A percentile compares a stretch with the other conserved stretches of the same genome.
Evolutionary conservation across 2,329 filamentous ascomycete genomes (phyloP).

Genomic region (Claviceps purpurea): DNA sequence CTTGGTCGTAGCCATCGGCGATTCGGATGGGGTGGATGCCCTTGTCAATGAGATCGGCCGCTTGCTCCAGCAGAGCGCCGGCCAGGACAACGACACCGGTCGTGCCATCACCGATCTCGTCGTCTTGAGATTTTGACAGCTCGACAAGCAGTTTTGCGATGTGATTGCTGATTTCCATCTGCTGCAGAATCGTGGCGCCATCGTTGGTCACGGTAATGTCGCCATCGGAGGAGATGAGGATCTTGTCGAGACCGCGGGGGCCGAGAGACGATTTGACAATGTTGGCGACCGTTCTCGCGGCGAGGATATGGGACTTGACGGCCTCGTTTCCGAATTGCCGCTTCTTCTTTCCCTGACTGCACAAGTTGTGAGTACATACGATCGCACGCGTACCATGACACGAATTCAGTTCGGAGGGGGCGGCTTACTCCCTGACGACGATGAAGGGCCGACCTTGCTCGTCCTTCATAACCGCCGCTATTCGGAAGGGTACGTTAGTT

Average conservation of each 20-base stretch:
- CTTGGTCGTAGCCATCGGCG: constrained; percentile 94
- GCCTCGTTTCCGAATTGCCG: constrained; percentile 92
- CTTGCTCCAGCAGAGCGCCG: constrained; percentile 88
- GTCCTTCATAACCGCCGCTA: constrained; percentile 77
- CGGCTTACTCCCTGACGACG: constrained; percentile 76
- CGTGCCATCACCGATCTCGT: constrained; percentile 96
- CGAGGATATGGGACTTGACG: constrained; percentile 95
- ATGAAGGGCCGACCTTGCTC: constrained; percentile 96
- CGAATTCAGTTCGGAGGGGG: constrained; percentile 21
- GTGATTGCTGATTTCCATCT: constrained; percentile 99
- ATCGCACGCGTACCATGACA: neutral
- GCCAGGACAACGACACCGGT: constrained; percentile 95
- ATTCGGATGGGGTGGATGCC: constrained; percentile 98
- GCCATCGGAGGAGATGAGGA: constrained; percentile 94
- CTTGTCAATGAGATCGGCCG: constrained; percentile 96
- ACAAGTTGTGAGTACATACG: constrained; percentile 10
- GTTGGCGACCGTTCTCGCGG: constrained; percentile 88
- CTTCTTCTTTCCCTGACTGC: constrained; percentile 92
- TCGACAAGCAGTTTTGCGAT: constrained; percentile 94
- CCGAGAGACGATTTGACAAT: constrained; percentile 96
- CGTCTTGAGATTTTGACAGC: constrained; percentile 95
- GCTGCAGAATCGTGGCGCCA: constrained; percentile 89
- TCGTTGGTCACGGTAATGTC: constrained; percentile 99
- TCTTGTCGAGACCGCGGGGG: constrained; percentile 94
- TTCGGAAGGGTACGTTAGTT: constrained; percentile 11